Conservation (phyloP, 164 flowering plant species). For the Santalum album region DNA sequence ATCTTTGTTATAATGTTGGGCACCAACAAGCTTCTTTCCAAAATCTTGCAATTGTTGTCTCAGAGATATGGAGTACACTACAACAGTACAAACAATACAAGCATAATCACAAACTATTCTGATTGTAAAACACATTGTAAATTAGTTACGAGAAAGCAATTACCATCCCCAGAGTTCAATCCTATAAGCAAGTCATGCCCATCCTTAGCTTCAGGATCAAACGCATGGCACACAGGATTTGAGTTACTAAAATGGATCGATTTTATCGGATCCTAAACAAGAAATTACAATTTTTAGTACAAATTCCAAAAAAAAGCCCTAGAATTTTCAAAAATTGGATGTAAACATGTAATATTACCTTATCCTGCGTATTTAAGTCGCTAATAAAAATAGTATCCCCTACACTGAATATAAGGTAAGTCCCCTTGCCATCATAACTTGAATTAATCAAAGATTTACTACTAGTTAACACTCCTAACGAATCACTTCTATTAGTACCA, state of each 20-base stretch:
- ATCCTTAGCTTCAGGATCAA: constrained; percentile 3
- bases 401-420: constrained; percentile 2
- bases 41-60: constrained; percentile 1
- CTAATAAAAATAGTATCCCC: constrained; percentile 1
- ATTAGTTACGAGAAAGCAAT: not conserved
- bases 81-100: not conserved
- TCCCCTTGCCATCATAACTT: not conserved
- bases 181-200: constrained; percentile 4
- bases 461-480: not conserved
- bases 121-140: not conserved
- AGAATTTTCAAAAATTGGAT: not conserved
- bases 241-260: constrained; percentile 2
- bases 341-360: not conserved
- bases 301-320: not conserved
- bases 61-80: constrained; percentile 1
- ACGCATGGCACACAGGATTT: constrained; percentile 2
- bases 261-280: constrained; percentile 1
- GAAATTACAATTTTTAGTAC: not conserved
- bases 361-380: not conserved
- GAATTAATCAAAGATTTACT: not conserved
- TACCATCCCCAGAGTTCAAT: constrained; percentile 2
- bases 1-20: constrained; percentile 5
- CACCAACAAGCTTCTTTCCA: constrained; percentile 6
- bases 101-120: not conserved
- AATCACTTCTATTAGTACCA: not conserved